Evolutionary conservation across 345 rosid species (phyloP).

Genomic region (Salix udensis): DNA sequence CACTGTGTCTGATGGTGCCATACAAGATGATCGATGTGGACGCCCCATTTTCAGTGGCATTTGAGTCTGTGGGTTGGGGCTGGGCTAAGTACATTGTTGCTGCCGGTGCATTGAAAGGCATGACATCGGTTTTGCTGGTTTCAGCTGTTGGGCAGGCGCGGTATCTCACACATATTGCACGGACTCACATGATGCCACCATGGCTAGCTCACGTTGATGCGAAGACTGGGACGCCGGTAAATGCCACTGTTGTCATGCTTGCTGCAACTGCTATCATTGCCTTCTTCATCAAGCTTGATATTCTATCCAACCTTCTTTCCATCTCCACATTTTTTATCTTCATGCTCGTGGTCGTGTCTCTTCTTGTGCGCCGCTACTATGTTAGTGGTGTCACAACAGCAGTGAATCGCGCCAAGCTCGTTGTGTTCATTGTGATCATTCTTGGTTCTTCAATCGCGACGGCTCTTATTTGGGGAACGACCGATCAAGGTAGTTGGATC

Average conservation of each 20-base stretch:
- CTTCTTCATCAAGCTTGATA: constrained; percentile 13
- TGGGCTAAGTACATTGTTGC: constrained; percentile 16
- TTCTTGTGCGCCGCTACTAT: constrained; percentile 10
- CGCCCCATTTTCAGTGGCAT: constrained; percentile 1
- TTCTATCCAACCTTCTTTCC: constrained; percentile 15
- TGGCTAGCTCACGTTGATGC: constrained; percentile 11
- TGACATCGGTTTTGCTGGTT: constrained; percentile 15
- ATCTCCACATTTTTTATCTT: constrained; percentile 6
- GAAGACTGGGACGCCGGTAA: constrained; percentile 10
- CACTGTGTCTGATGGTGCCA: background rate
- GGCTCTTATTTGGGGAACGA: background rate
- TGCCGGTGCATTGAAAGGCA: constrained; percentile 9
- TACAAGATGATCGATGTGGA: background rate
- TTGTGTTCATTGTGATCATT: background rate
- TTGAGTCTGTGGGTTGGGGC: background rate
- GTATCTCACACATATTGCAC: constrained; percentile 17
- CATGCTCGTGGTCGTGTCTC: constrained; percentile 6
- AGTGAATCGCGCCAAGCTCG: background rate
- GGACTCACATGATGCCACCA: constrained; percentile 18
- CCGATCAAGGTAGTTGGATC: background rate
- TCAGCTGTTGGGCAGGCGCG: constrained; percentile 8
- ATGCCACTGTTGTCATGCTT: constrained; percentile 18
- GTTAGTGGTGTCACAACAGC: background rate
- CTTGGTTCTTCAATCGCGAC: constrained; percentile 9
- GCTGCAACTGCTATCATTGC: constrained; percentile 8